Evolutionary conservation across 257 asterid genomes (phyloP).

Genomic region (Misopates orontium): DNA sequence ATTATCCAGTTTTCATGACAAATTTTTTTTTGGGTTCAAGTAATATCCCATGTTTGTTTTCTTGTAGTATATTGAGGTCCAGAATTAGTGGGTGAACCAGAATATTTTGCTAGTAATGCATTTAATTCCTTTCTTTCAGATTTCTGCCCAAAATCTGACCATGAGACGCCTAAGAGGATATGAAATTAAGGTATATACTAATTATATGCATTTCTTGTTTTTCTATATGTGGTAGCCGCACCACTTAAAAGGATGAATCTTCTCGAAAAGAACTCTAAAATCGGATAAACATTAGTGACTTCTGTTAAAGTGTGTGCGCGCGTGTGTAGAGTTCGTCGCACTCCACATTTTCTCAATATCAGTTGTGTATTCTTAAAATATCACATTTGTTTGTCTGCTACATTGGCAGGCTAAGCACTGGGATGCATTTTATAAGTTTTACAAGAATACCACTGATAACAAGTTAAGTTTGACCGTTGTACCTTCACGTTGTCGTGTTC

Average conservation of each 20-base stretch:
- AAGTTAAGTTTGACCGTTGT: conserved; percentile 46
- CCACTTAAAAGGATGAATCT: neutral
- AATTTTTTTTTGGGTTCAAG: neutral
- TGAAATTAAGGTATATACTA: conserved; percentile 74
- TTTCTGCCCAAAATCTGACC: conserved; percentile 77
- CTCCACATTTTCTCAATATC: neutral
- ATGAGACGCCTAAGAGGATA: conserved; percentile 91
- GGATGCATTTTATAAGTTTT: conserved; percentile 91
- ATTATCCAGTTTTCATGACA: neutral
- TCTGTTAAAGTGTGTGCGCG: neutral
- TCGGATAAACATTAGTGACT: neutral
- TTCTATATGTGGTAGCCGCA: conserved; percentile 9
- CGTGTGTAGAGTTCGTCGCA: neutral
- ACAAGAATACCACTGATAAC: conserved; percentile 89
- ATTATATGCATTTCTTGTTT: conserved; percentile 20
- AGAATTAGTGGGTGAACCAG: conserved; percentile 14
- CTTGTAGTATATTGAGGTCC: neutral
- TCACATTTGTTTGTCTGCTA: conserved; percentile 21
- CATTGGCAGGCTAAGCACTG: conserved; percentile 80
- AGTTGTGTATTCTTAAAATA: conserved; percentile 14
- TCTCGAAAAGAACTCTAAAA: neutral
- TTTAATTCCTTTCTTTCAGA: conserved; percentile 50
- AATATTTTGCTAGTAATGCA: conserved; percentile 28
- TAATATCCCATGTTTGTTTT: neutral
- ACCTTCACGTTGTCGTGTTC: conserved; percentile 11